A percentile compares a stretch with the other conserved stretches of the same genome.
Evolutionary conservation across 257 asterid genomes (phyloP).

Genomic region (Solanum chiquidenum): DNA sequence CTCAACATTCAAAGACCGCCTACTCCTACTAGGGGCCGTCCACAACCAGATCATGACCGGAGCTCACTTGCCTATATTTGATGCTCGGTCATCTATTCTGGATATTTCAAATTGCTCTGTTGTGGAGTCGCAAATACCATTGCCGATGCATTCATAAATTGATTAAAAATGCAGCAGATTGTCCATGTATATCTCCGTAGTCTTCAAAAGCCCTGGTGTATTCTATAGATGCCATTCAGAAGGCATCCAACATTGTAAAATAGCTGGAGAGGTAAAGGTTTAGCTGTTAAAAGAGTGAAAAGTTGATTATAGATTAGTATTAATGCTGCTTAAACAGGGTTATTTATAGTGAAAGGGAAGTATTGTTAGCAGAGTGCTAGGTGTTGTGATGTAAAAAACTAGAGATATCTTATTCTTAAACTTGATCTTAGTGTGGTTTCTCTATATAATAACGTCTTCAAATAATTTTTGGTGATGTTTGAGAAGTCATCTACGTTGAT

Average conservation of each 20-base stretch:
- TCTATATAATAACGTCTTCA: not conserved
- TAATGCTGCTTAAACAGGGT: not conserved
- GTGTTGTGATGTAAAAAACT: not conserved
- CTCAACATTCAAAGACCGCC: slow-evolving; percentile 98
- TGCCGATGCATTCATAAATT: not conserved
- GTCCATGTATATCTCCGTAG: not conserved
- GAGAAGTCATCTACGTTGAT: not conserved
- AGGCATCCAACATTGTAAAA: not conserved
- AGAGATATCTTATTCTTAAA: not conserved
- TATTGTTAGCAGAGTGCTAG: not conserved
- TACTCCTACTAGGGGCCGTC: slow-evolving; percentile 94
- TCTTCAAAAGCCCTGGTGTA: not conserved
- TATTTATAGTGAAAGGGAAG: not conserved
- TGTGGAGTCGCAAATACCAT: not conserved
- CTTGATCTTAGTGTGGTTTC: not conserved
- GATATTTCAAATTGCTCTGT: not conserved
- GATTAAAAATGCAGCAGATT: not conserved
- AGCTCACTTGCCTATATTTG: slow-evolving; percentile 86
- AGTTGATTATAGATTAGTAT: not conserved
- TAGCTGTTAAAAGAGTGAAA: not conserved
- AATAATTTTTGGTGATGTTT: not conserved
- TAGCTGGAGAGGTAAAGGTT: not conserved
- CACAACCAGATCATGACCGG: slow-evolving; percentile 88
- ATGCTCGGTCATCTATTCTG: not conserved
- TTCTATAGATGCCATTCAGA: not conserved